Evolutionary conservation across 208 protist genomes (phyloP), one percentile per base, ranked within the genome.

Genomic region (Trichomonas gallinae): DNA sequence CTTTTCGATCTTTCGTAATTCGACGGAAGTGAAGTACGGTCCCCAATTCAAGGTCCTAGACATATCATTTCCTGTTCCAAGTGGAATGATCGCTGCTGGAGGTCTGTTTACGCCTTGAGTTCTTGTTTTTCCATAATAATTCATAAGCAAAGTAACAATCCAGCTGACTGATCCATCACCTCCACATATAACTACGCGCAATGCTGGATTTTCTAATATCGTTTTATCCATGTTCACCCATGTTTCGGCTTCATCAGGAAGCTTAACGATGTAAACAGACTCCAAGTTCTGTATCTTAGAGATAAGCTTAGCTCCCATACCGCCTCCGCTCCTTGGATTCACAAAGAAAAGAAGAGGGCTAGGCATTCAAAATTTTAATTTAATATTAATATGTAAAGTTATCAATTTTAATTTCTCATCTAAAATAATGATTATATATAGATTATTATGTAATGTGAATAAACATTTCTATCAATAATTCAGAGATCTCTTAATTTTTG

Each of bases 1-100:
- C 26, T 44, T 23, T 34, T 21, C 87, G 10, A 93, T 42, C 46
- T 38, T 17, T 10, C 13, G 17, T 93, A 93, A 93, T 38, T 34
- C 44, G 2, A 26, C 36, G 8, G 45, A 58, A 26, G n/a, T 51
- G 0, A 93, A 48, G 17, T 44, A 42, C 0, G 15, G 11, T 26
- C 87, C 87, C 87, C 87, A 93, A 8, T 44, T 44, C 10, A 93
- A 15, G 15, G 8, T 38, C 13, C 87, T 42, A 38, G 40, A 48
- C 87, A 93, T 93, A 51, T 93, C 87, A 51, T 93, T 93, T 93
- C 87, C 87, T 11, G 87, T 93, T 34, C 87, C 87, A 48, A 93
- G 44, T 15, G 87, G 87, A 38, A 93, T 93, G 9, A 93, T 44
- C 21, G 87, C 87, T 48, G 44, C 11, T 93, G 87, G 87, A 38